These are phyloP conservation scores for Ulota crispa DNA, from an alignment of 225 moss, liverwort and hornwort genomes.

Conservation along the genomic window DNA sequence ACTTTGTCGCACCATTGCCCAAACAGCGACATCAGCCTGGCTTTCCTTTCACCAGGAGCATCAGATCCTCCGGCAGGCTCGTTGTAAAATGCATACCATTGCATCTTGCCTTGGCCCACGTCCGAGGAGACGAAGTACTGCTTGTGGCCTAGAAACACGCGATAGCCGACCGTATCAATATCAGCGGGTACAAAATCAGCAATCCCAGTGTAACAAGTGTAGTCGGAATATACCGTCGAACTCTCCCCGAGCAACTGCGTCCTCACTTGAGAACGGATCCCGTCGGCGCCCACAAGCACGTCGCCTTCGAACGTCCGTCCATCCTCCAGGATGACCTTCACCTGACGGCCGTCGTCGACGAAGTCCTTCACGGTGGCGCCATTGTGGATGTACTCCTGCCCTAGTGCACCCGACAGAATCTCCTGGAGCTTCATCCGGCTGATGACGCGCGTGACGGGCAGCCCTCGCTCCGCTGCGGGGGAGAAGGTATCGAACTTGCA, in stretches of 20 bases:
- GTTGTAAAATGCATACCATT: conserved; percentile 99
- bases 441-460: conserved; percentile 96
- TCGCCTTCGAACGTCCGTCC: conserved; percentile 86
- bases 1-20: conserved; percentile 91
- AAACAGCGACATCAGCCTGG: conserved; percentile 72
- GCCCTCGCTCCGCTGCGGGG: conserved; percentile 83
- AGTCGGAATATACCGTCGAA: conserved; percentile 80
- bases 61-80: conserved; percentile 92
- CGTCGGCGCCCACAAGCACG: conserved; percentile 88
- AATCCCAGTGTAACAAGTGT: conserved; percentile 97
- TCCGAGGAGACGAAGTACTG: conserved; percentile 98
- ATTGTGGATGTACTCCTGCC: conserved; percentile 64
- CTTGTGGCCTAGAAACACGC: conserved; percentile 92
- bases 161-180: conserved; percentile 93
- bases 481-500: conserved; percentile 98
- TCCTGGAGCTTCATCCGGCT: conserved; percentile 91
- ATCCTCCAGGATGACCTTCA: conserved; percentile 81
- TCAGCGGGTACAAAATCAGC: conserved; percentile 91
- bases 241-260: conserved; percentile 68
- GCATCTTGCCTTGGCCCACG: conserved; percentile 95
- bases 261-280: conserved; percentile 89
- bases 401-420: conserved; percentile 69
- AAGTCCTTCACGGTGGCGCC: conserved; percentile 84
- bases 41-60: conserved; percentile 72
- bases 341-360: conserved; percentile 71